Evolutionary conservation across 177 flowering plant genomes (phyloP).

Genomic region (Vitis hybrid): DNA sequence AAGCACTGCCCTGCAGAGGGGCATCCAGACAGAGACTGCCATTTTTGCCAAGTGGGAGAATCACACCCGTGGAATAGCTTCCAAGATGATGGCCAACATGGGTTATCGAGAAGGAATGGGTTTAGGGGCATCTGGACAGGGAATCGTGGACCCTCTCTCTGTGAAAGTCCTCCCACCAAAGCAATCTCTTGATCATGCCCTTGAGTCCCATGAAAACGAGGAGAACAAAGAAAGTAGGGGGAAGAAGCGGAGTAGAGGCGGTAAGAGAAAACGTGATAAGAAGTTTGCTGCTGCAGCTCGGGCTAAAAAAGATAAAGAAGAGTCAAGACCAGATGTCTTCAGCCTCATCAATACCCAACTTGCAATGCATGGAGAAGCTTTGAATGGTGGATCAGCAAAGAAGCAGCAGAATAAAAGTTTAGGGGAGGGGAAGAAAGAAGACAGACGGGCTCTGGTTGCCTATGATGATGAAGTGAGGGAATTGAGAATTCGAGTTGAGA

Average conservation of each 20-base stretch:
- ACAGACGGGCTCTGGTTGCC: slow-evolving; percentile 64
- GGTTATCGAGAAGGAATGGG: slow-evolving; percentile 98
- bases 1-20: slow-evolving; percentile 48
- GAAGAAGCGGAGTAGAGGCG: slow-evolving; percentile 84
- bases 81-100: slow-evolving; percentile 99
- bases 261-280: slow-evolving; percentile 86
- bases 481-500: slow-evolving; percentile 53
- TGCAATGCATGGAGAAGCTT: slow-evolving; percentile 44
- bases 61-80: slow-evolving; percentile 96
- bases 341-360: slow-evolving; percentile 81
- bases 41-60: slow-evolving; percentile 93
- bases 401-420: slow-evolving; percentile 33
- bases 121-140: slow-evolving; percentile 79
- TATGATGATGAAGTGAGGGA: slow-evolving; percentile 78
- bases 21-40: slow-evolving; percentile 84
- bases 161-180: slow-evolving; percentile 84
- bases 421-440: slow-evolving; percentile 54
- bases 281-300: slow-evolving; percentile 70
- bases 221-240: slow-evolving; percentile 24
- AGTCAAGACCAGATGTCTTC: slow-evolving; percentile 63
- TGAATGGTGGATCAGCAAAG: slow-evolving; percentile 35
- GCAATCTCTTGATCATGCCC: slow-evolving; percentile 85
- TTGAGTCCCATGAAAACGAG: slow-evolving; percentile 32
- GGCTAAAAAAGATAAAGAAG: slow-evolving; percentile 59
- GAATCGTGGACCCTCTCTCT: slow-evolving; percentile 69